Evolutionary conservation across 192 early-diverging fungal species (phyloP), one percentile per base, ranked within the genome.

Genomic region (Piromyces sp.): DNA sequence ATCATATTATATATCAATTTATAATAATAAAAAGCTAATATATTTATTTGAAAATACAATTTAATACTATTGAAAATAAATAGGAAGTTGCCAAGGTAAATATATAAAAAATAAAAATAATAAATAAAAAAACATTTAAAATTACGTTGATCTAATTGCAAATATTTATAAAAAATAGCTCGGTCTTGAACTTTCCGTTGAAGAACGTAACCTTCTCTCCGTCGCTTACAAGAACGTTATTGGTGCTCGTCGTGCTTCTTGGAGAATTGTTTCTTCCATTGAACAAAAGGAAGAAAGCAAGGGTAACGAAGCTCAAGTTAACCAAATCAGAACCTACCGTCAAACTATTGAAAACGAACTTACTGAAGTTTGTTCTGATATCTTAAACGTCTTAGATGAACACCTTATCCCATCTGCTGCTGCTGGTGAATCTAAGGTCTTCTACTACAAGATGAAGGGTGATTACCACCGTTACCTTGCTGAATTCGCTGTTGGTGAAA

Each of bases 361-460:
- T 84, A 87, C 92, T 83, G 94, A 96, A 80, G 95, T 98, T 80
- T 99, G 97, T 92, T 88, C 92, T 79, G 97, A 99, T 88, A 97
- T 99, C 83, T 92, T 99, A 30, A 83, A 87, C 33, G 97, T 99
- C 68, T 89, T 99, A 80, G 92, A 91, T 84, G 91, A 96, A 33
- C 91, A 96, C 89, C 88, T 98, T 83, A 95, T 99, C 84, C 94
- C 95, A 83, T 88, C 91, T 83, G 95, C 95, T 82, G 93, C 94
- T 86, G 92, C 94, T 88, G 93, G 95, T 85, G 97, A 99, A 90
- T 98, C 97, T 84, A 96, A 96, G 91, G 96, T 99, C 87, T 99
- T 99, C 90, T 99, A 97, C 93, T 97, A 94, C 93, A 99, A 99
- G 93, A 98, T 99, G 97, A 97, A 96, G 94, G 97, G 96, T 82